Percentiles rank a stretch among this genome's conserved stretches.
phyloP scores from a whole-genome alignment of 768 basidiomycete genomes.

The Strobilomyces echinocephalus region DNA sequence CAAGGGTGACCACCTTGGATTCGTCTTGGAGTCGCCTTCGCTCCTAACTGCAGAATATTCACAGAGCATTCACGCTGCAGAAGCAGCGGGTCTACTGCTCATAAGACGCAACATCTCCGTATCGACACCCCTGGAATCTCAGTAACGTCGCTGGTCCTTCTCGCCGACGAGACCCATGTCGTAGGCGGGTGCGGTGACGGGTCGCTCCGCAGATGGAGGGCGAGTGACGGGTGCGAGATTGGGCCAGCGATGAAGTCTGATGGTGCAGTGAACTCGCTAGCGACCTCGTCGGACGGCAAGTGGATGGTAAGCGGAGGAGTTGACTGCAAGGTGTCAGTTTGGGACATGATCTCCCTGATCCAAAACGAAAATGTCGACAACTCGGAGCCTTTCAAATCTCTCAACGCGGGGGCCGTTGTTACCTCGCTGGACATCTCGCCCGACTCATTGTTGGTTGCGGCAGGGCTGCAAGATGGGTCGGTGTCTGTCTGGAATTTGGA shows the following conservation, averaged over 20 bases:
- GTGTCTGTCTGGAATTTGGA: background rate
- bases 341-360: background rate
- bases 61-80: background rate
- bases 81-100: background rate
- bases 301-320: constrained; percentile 6
- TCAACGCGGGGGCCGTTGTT: background rate
- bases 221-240: background rate
- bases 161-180: constrained; percentile 4
- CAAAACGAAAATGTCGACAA: background rate
- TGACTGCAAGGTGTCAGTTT: constrained; percentile 2
- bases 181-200: constrained; percentile 5
- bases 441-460: background rate
- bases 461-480: constrained; percentile 2
- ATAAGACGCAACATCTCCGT: no score
- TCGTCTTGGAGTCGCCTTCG: background rate
- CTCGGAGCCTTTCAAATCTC: background rate
- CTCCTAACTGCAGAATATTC: background rate
- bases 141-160: constrained; percentile 4
- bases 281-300: constrained; percentile 1
- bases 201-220: constrained; percentile 7
- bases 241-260: no score
- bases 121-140: background rate
- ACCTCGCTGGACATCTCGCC: constrained; percentile 7
- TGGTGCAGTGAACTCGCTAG: no score
- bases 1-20: background rate